Conservation (phyloP, 2,329 filamentous ascomycete genomes). For the Clathrospora elynae region DNA sequence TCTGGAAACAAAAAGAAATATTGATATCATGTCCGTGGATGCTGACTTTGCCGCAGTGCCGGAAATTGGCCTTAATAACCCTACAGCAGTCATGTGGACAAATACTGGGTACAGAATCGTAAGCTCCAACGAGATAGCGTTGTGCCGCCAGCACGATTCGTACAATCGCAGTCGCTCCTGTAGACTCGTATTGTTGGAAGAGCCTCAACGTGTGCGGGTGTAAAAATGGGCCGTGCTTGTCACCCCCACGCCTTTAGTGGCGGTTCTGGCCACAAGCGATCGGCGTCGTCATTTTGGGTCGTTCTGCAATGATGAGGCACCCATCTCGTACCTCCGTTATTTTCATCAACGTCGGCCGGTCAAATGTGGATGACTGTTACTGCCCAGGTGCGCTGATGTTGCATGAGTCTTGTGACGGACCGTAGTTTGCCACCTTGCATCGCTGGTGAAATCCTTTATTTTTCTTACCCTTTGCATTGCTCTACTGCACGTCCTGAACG, state of each 20-base stretch:
- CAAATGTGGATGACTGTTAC: constrained; percentile 20
- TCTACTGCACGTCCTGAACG: constrained; percentile 22
- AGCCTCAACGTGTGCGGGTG: constrained; percentile 21
- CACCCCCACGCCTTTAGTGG: too few relatives aligned
- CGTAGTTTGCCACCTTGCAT: constrained; percentile 42
- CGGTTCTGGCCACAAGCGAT: constrained; percentile 12
- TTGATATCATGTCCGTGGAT: constrained; percentile 29
- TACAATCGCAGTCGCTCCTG: background rate
- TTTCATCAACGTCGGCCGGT: constrained; percentile 6
- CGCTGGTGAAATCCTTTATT: constrained; percentile 19
- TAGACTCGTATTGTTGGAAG: constrained; percentile 18
- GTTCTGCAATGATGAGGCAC: constrained; percentile 20
- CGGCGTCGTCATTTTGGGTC: constrained; percentile 16
- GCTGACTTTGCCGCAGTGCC: constrained; percentile 25
- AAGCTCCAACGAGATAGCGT: constrained; percentile 1
- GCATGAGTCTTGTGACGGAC: constrained; percentile 36
- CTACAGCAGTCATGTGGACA: constrained; percentile 6
- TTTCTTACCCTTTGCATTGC: constrained; percentile 32
- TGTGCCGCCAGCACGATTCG: constrained; percentile 7
- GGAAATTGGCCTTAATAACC: constrained; percentile 11
- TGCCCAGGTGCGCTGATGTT: constrained; percentile 36
- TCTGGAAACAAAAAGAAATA: constrained; percentile 38
- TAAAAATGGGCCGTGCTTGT: too few relatives aligned
- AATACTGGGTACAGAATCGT: constrained; percentile 1
- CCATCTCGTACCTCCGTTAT: constrained; percentile 6